phyloP scores from a whole-genome alignment of 2,329 filamentous ascomycete genomes.

The Fusarium hostae region DNA sequence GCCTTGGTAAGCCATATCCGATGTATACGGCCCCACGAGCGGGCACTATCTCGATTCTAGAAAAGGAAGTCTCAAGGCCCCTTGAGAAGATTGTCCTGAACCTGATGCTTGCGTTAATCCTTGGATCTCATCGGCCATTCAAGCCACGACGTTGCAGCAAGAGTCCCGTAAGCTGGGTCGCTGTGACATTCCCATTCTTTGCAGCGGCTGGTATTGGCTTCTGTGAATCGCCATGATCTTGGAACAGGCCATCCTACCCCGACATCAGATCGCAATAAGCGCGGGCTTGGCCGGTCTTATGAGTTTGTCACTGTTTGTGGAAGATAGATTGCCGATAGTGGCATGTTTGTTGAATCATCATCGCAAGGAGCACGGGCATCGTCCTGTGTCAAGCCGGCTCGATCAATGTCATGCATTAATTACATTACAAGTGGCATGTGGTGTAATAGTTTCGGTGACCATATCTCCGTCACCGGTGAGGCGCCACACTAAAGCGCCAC shows the following conservation, averaged over 20 bases:
- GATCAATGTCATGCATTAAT: neutral
- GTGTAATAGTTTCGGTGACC: constrained; percentile 7
- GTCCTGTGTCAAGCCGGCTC: neutral
- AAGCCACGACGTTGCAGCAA: neutral
- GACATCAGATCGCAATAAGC: constrained; percentile 13
- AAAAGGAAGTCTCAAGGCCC: constrained; percentile 20
- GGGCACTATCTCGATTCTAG: constrained; percentile 31
- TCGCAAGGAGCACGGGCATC: constrained; percentile 8
- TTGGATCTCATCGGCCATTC: neutral
- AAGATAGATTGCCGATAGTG: constrained; percentile 17
- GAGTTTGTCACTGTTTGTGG: neutral
- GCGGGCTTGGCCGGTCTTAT: constrained; percentile 4
- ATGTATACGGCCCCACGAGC: constrained; percentile 10
- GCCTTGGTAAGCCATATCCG: constrained; percentile 23
- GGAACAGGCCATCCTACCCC: constrained; percentile 20
- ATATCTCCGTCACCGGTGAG: neutral
- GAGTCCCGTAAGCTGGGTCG: constrained; percentile 1
- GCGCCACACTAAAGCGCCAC: constrained; percentile 35
- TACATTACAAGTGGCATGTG: neutral
- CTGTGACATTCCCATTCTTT: constrained; percentile 8
- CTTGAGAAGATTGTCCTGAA: constrained; percentile 18
- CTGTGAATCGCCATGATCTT: neutral
- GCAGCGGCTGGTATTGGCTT: constrained; percentile 1
- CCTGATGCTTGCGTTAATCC: constrained; percentile 31
- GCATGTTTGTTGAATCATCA: constrained; percentile 14